Base-by-base conservation (phyloP, 1,284 basidiomycete species). In the Heterobasidion irregulare region DNA sequence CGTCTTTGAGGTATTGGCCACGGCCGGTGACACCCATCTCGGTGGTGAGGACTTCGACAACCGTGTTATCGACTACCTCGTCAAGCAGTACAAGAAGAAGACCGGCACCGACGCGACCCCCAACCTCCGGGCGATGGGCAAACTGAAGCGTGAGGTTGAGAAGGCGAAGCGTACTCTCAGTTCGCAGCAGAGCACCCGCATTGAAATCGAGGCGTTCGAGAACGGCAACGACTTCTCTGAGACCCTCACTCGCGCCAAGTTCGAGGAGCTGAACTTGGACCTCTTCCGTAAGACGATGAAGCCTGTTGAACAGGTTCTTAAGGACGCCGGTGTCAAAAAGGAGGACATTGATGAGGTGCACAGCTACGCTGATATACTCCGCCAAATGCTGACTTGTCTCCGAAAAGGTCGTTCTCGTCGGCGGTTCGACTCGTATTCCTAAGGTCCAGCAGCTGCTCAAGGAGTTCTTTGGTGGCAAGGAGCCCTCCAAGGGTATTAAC, bases 21-120 rank as follows among this genome's bases (percentile, higher is more conserved):
- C 95, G 57, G 94, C 95, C 59, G 95, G 95, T 82, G 95, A 99
- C 76, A 98, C 96, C 60, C 96, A 98, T 72, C 89, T 98, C 61
- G 96, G 96, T 80, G 96, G 96, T 75, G 96, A 98, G 77, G 96
- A 98, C 77, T 98, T 98, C 71, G 95, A 98, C 75, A 96, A 98
- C 82, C 89, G 92, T 55, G 83, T 96, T 60, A 94, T 96, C 64
- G 91, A 96, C 61, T 86, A 94, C 80, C 82, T 97, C 68, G 80
- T 86, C 78, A 95, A 96, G 78, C 73, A 78, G 58, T 97, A 95
- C 87, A 95, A 95, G 85, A 90, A 89, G 80, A 96, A 96, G 83
- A 91, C 89, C 43, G 90, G 89, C 58, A 89, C 87, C 58, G 95
- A 98, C 66, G 92, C 95, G 58, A 79, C 80, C 59, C 79, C 73